Base-by-base conservation (phyloP, 805 yeast species). In the Saccharomycopsis oosterbeekiorum region DNA sequence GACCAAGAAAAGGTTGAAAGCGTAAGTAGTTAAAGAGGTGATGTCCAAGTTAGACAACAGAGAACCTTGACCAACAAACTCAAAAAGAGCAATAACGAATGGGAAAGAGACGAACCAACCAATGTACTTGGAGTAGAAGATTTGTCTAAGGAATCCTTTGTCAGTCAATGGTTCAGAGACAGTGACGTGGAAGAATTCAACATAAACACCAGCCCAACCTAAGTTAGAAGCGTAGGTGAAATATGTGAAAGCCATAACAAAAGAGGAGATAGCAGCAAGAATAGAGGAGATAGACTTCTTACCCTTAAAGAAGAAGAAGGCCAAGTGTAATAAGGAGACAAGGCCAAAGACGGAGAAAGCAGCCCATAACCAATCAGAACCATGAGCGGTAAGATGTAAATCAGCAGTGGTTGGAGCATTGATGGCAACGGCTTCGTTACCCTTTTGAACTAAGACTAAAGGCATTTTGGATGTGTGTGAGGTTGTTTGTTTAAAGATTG, bases 301-400 rank as follows among this genome's bases (percentile, higher is more conserved):
- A 53, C 73, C 67, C 56, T 73, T 73, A 65, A 60, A 71, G 63
- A 75, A 70, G 43, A 68, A 62, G 51, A 66, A 61, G 4, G 54
- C 60, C 10, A 67, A 64, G 62, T 71, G 71, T 34, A 58, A 59
- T 3, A 77, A 34, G 3, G 81, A 68, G n/a, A 76, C 68, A 0
- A 76, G 56, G 19, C 75, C 74, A 66, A 82, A 78, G 43, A 82
- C 59, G 4, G 80, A 70, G 67, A 84, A 83, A 14, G 74, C 84
- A 0, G 88, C 79, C 88, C 88, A 84, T 65, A 80, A 75, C 88
- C 87, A 84, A 69, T 81, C 81, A 9, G 87, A 83, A 69, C 89
- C 88, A 67, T 80, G 82, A 14, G 68, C 64, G 12, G 86, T 83
- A 40, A 84, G 63, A 60, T 78, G 79, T 68, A 82, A 77, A 64